Base-by-base conservation (phyloP, 305 asterid species). In the Ilex paraguariensis region DNA sequence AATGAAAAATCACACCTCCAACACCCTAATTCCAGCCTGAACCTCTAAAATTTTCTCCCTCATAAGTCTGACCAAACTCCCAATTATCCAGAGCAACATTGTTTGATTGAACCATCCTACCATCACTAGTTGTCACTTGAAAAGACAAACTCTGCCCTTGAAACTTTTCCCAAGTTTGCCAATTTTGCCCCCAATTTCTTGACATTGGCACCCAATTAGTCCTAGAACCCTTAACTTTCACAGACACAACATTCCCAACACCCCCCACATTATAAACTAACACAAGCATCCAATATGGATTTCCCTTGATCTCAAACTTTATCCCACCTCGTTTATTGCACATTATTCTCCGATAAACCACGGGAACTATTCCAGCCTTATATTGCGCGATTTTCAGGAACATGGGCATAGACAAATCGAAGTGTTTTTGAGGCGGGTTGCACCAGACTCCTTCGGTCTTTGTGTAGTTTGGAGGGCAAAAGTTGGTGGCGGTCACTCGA, bases 151-250 rank as follows among this genome's bases (percentile, higher is more conserved):
- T 21, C 7, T 73, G 61, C 2, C 84, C 81, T 1, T 15, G 40
- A 31, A 82, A 31, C n/a, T 28, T 57, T 6, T 32, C 7, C 1
- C 28, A 31, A 3, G 76, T 16, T 48, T 76, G 60, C 79, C 85
- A 79, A 21, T 72, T 70, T 17, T 71, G 70, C 3, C 84, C 87
- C 85, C 82, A 82, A 31, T 77, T 76, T 0, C 83, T 64, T 0
- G 7, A 42, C 81, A 82, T 52, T 0, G 15, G 6, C 2, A 30
- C 5, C 87, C 83, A 79, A 1, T 33, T 15, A 8, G 63, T 62
- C 2, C 40, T 39, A 3, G 69, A 66, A 2, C 77, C 75, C 44
- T 60, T 64, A 13, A 81, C 61, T 53, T 67, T 61, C 1, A 78
- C 57, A 3, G 42, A 54, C 0, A 2, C 58, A 11, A 81, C 77